Base-by-base conservation (phyloP, 768 basidiomycete genomes). In the Hortiboletus flavorubellus region DNA sequence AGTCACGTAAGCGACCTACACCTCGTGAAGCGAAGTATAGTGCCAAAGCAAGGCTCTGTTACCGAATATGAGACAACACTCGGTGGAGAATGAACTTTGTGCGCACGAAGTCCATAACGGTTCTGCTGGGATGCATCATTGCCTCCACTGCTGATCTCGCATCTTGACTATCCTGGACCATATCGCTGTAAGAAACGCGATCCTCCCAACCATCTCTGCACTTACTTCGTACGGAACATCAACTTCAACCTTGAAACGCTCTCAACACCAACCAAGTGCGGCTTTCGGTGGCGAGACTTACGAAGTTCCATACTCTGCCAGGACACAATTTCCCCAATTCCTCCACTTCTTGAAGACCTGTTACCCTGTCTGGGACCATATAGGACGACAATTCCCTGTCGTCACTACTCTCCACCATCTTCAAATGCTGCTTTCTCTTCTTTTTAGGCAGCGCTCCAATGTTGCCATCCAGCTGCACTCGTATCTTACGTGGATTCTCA, bases 11-110 rank as follows among this genome's bases (percentile, higher is more conserved):
- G 46, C 78, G 73, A 2, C 97, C 96, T 34, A 73, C 64, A 0
- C 91, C 94, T 42, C 87, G 78, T 5, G 96, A 89, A 7, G 97
- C 96, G 65, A 98, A 98, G 69, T 89, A 98, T 14, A 99, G 75
- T 1, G 97, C 96, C 46, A 91, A 78, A 0, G 92, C 91, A 9
- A 99, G 83, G 64, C 93, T 95, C 96, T 97, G 61, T 6, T 35
- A 21, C 23, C 3, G 11, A 38, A 8, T 49, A 45, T 65, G 46
- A 63, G 46, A 29, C 43, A 46, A 46, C 8, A 15, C 21, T 18
- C 15, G 8, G 23, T 16, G 15, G 14, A 8, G 39, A 38, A 49
- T 29, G 21, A 21, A 8, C 7, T 21, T n/a, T 42, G 26, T 37
- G 68, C 85, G 59, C 60, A 93, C 95, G 59, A 98, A 72, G 67